Conservation (phyloP, 2,329 filamentous ascomycete species). For the Cercospora citrullina region DNA sequence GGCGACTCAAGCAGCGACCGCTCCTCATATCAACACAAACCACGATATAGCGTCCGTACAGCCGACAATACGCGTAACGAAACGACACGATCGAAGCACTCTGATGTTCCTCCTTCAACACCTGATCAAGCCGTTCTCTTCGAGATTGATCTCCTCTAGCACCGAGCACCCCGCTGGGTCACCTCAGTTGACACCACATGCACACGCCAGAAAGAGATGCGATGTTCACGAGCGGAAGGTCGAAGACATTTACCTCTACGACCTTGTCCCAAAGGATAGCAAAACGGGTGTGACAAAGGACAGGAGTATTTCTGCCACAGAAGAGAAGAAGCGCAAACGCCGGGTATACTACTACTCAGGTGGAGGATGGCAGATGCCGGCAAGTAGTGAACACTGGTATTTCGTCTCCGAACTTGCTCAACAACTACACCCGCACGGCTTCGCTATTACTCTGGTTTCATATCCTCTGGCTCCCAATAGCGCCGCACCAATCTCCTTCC, state of each 20-base stretch:
- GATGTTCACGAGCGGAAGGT: constrained; percentile 45
- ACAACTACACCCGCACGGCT: constrained; percentile 38
- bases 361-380: constrained; percentile 57
- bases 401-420: constrained; percentile 50
- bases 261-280: constrained; percentile 35
- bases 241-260: constrained; percentile 50
- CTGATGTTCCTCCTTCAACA: constrained; percentile 42
- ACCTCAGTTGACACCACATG: constrained; percentile 41
- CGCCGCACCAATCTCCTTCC: constrained; percentile 53
- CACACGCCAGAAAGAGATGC: constrained; percentile 39
- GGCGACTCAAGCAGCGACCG: not conserved
- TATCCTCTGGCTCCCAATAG: constrained; percentile 56
- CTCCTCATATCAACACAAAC: constrained; percentile 5
- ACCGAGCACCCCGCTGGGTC: constrained; percentile 43
- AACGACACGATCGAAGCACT: constrained; percentile 41
- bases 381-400: constrained; percentile 55
- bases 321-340: constrained; percentile 29
- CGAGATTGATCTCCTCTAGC: constrained; percentile 39
- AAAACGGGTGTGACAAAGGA: constrained; percentile 7
- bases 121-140: constrained; percentile 42
- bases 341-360: constrained; percentile 58
- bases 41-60: not conserved
- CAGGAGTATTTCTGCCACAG: not conserved
- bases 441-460: constrained; percentile 51
- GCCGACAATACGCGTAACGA: constrained; percentile 38